Conservation (phyloP, 1,284 basidiomycete genomes). For the Leccinum subrobustum region DNA sequence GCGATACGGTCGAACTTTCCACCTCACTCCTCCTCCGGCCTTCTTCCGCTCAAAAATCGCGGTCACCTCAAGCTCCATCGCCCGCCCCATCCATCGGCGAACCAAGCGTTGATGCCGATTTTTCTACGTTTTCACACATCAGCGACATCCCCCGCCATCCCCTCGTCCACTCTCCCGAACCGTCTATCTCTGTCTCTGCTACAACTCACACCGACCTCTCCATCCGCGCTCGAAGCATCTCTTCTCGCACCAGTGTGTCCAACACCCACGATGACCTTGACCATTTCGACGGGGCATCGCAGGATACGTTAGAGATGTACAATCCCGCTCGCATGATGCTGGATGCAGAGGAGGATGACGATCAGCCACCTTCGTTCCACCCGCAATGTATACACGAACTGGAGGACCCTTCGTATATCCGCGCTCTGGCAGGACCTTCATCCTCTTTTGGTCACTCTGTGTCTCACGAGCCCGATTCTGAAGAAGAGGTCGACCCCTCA, state of each 20-base stretch:
- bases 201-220: conserved; percentile 37
- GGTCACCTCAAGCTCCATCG: background rate
- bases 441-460: conserved; percentile 7
- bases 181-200: conserved; percentile 38
- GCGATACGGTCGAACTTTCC: conserved; percentile 22
- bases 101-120: background rate
- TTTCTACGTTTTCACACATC: conserved; percentile 26
- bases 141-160: conserved; percentile 34
- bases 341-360: conserved; percentile 23
- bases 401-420: conserved; percentile 41
- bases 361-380: conserved; percentile 17
- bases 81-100: background rate
- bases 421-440: conserved; percentile 16
- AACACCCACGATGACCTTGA: conserved; percentile 18
- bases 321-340: conserved; percentile 16
- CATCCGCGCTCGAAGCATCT: conserved; percentile 30
- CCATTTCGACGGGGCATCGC: conserved; percentile 12
- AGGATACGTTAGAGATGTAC: conserved; percentile 22
- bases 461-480: background rate
- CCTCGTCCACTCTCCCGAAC: conserved; percentile 33
- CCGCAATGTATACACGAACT: conserved; percentile 53
- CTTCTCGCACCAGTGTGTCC: conserved; percentile 37
- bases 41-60: conserved; percentile 3
- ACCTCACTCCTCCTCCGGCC: conserved; percentile 27
- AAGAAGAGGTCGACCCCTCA: background rate